A percentile compares a stretch with the other conserved stretches of the same genome.
phyloP scores from a whole-genome alignment of 2,329 filamentous ascomycete genomes.

The Neofusicoccum sp. region DNA sequence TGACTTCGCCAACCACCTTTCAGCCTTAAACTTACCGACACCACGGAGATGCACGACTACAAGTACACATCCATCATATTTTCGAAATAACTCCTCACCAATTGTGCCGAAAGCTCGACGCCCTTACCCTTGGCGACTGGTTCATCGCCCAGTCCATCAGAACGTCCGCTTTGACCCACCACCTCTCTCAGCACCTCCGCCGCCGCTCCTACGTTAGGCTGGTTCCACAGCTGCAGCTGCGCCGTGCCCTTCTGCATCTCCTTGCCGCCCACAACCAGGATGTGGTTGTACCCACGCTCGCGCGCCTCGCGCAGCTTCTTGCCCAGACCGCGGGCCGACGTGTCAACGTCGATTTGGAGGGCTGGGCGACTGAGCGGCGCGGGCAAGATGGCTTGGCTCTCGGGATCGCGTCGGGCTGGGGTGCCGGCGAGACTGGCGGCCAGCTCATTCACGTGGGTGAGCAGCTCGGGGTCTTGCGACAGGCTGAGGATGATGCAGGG shows the following conservation, averaged over 20 bases:
- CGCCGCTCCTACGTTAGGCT: neutral
- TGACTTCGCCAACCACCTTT: neutral
- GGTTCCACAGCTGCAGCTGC: constrained; percentile 9
- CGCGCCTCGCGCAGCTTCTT: constrained; percentile 74
- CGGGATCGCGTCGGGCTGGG: constrained; percentile 17
- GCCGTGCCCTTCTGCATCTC: constrained; percentile 27
- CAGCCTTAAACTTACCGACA: neutral
- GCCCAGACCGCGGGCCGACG: constrained; percentile 58
- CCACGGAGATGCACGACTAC: neutral
- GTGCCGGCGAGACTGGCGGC: constrained; percentile 33
- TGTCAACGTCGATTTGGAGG: constrained; percentile 69
- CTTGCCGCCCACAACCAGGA: constrained; percentile 65
- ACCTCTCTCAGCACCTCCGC: neutral
- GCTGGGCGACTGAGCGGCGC: constrained; percentile 52
- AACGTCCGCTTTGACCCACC: neutral
- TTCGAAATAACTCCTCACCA: neutral
- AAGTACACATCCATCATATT: constrained; percentile 5
- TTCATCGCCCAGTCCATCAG: neutral
- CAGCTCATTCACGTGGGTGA: constrained; percentile 48
- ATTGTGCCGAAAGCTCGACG: neutral
- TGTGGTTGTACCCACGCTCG: constrained; percentile 67
- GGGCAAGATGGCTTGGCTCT: constrained; percentile 34
- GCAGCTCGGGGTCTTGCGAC: constrained; percentile 56
- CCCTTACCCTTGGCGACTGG: neutral
- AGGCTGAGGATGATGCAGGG: constrained; percentile 74